Conservation (phyloP, 257 asterid genomes). For the Solanum paucissectum region DNA sequence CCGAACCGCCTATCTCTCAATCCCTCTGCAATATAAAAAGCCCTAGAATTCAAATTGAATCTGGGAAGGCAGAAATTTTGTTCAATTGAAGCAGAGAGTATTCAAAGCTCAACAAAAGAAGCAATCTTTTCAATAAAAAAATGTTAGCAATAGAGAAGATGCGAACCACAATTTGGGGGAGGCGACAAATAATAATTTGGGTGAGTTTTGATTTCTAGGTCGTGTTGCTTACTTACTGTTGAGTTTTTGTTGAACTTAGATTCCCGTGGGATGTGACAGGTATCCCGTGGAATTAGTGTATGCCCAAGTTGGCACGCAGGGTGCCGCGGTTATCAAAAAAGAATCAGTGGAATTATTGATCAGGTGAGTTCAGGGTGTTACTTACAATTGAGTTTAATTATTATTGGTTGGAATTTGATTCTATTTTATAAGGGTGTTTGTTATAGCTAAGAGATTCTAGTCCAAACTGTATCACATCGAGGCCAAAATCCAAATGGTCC, state of each 20-base stretch:
- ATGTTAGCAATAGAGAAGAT: neutral
- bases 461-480: no score
- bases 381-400: neutral
- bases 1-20: neutral
- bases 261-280: neutral
- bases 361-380: neutral
- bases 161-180: neutral
- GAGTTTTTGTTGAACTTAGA: neutral
- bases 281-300: neutral
- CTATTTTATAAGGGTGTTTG: neutral
- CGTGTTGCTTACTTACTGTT: neutral
- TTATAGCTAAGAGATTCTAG: no score
- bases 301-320: neutral
- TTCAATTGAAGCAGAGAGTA: neutral
- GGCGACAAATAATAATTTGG: neutral
- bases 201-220: neutral
- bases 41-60: neutral
- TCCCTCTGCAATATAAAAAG: neutral
- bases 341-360: neutral
- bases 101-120: neutral
- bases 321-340: neutral
- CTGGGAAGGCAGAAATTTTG: neutral
- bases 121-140: neutral
- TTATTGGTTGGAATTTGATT: neutral
- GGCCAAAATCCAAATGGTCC: neutral